A percentile compares a stretch with the other conserved stretches of the same genome.
phyloP scores from a whole-genome alignment of 2,329 filamentous ascomycete genomes.

The Fusarium sp. region DNA sequence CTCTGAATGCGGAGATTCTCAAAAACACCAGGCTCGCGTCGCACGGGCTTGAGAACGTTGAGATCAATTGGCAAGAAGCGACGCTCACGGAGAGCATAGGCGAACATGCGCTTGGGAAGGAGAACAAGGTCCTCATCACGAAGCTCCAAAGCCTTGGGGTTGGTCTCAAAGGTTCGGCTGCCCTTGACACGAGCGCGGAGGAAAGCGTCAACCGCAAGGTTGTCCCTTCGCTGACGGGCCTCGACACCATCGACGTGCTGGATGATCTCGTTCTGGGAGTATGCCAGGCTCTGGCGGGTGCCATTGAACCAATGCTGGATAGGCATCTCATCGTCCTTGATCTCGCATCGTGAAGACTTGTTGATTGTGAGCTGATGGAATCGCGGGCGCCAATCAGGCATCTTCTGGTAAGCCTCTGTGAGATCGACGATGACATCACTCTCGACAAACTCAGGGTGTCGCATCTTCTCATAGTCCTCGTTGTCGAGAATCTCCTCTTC shows the following conservation, averaged over 20 bases:
- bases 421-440: slow-evolving; percentile 56
- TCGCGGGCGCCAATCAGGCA: slow-evolving; percentile 49
- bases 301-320: slow-evolving; percentile 52
- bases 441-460: slow-evolving; percentile 52
- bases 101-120: slow-evolving; percentile 54
- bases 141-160: slow-evolving; percentile 43
- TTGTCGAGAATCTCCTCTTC: slow-evolving; percentile 48
- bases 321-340: slow-evolving; percentile 48
- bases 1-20: slow-evolving; percentile 52
- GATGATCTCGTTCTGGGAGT: slow-evolving; percentile 48
- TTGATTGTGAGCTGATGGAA: slow-evolving; percentile 45
- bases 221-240: slow-evolving; percentile 50
- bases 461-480: slow-evolving; percentile 47
- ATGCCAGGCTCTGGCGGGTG: slow-evolving; percentile 44
- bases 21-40: slow-evolving; percentile 50
- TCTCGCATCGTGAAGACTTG: slow-evolving; percentile 46
- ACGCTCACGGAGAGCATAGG: slow-evolving; percentile 52
- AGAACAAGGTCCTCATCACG: slow-evolving; percentile 46
- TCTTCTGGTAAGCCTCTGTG: slow-evolving; percentile 52
- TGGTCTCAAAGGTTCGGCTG: slow-evolving; percentile 47
- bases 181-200: slow-evolving; percentile 49
- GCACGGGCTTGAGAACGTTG: slow-evolving; percentile 47
- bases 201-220: slow-evolving; percentile 48
- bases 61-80: slow-evolving; percentile 52
- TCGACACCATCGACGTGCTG: slow-evolving; percentile 50